A percentile compares a stretch with the other conserved stretches of the same genome.
These are phyloP conservation scores for Achaetomium macrosporum DNA, from an alignment of 2,329 filamentous ascomycete species.

Conservation along the genomic window DNA sequence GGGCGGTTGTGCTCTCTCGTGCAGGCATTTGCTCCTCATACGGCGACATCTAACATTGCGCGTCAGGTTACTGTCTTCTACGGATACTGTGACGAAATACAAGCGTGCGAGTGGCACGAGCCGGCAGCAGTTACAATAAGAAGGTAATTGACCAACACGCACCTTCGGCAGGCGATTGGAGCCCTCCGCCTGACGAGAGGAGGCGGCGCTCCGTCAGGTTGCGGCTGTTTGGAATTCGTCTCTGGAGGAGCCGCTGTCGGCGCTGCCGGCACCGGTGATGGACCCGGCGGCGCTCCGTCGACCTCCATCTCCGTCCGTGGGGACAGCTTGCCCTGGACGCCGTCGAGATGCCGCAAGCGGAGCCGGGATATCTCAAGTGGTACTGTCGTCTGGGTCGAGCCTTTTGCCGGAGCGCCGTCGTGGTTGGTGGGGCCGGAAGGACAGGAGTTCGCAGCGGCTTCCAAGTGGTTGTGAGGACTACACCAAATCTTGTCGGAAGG, in stretches of 20 bases:
- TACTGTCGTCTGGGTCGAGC: neutral
- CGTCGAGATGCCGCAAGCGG: constrained; percentile 5
- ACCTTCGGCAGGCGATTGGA: constrained; percentile 50
- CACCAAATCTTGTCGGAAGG: too few species aligned
- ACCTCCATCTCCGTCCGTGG: constrained; percentile 14
- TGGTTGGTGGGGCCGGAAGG: constrained; percentile 1
- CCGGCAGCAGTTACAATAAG: neutral
- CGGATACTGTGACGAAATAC: neutral
- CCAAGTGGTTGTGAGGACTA: too few species aligned
- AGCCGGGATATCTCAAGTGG: neutral
- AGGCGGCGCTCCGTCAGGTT: constrained; percentile 1
- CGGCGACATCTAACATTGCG: constrained; percentile 42
- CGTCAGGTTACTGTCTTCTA: constrained; percentile 5
- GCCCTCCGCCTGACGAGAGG: constrained; percentile 42
- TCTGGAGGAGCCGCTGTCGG: too few species aligned
- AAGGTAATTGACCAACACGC: constrained; percentile 20
- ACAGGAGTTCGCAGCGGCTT: neutral
- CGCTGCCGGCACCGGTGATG: constrained; percentile 5
- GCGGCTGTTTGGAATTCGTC: constrained; percentile 1
- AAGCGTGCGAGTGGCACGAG: neutral
- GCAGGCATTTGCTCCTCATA: constrained; percentile 51
- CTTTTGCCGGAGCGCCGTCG: constrained; percentile 14
- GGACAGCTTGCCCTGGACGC: constrained; percentile 2
- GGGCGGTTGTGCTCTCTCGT: constrained; percentile 43
- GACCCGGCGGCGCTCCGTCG: constrained; percentile 17